Conservation (phyloP, 305 asterid genomes). For the Vinca major region DNA sequence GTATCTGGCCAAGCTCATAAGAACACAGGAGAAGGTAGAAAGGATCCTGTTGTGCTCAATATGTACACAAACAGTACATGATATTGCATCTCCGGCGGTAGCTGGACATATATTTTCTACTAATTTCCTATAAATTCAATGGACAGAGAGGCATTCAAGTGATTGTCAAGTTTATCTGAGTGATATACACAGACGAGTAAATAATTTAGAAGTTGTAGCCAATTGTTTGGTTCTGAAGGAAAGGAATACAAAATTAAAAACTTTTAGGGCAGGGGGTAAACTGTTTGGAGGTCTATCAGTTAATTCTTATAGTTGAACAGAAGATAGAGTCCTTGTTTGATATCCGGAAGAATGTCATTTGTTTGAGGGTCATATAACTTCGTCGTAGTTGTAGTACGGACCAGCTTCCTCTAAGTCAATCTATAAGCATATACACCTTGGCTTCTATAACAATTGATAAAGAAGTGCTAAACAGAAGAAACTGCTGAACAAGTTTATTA, state of each 20-base stretch:
- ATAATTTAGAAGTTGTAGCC: neutral
- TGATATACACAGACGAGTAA: neutral
- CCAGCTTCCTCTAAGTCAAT: no score
- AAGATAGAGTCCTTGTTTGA: neutral
- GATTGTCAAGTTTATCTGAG: slow-evolving; percentile 1
- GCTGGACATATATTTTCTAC: neutral
- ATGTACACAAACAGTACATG: neutral
- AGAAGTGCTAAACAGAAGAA: neutral
- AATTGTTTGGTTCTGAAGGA: no score
- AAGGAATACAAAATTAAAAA: no score
- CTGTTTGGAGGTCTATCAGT: neutral
- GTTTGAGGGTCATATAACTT: no score
- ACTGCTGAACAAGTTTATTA: neutral
- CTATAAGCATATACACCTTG: no score
- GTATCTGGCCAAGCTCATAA: neutral
- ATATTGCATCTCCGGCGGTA: neutral
- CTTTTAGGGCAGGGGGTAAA: no score
- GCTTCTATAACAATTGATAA: no score
- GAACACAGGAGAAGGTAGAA: neutral
- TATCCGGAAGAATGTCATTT: neutral
- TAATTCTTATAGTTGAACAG: neutral
- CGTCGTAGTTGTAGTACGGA: no score
- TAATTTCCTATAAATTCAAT: neutral
- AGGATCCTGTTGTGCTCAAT: neutral
- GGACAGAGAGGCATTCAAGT: neutral